Percentiles rank a stretch among this genome's conserved stretches.
phyloP scores from a whole-genome alignment of 306 rosid genomes.

The Prinsepia uniflora region DNA sequence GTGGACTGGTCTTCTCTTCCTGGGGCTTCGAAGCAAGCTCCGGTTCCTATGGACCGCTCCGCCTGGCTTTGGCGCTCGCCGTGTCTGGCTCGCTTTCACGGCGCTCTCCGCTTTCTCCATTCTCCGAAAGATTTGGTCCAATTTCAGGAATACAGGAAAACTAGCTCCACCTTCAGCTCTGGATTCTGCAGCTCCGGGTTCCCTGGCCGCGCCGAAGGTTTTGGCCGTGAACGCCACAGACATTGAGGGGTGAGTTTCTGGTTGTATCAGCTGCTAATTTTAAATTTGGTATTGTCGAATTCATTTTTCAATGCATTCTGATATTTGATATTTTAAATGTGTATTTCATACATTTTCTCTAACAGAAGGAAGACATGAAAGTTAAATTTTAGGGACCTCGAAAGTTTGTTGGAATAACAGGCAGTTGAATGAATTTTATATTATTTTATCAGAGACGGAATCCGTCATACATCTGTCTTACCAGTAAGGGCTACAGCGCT shows the following conservation, averaged over 20 bases:
- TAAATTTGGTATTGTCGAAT: not conserved
- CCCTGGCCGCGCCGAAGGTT: not conserved
- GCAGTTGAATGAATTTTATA: not conserved
- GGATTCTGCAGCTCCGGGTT: slow-evolving; percentile 17
- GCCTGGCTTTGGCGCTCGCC: slow-evolving; percentile 92
- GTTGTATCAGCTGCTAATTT: not conserved
- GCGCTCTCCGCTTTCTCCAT: slow-evolving; percentile 91
- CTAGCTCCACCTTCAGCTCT: slow-evolving; percentile 1
- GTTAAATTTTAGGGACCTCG: not conserved
- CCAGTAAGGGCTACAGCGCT: not conserved
- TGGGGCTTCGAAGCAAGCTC: slow-evolving; percentile 85
- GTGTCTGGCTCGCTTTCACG: slow-evolving; percentile 89
- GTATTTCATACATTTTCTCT: not conserved
- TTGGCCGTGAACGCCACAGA: slow-evolving; percentile 17
- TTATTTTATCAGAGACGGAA: not conserved
- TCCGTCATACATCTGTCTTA: not conserved
- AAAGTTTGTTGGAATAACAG: not conserved
- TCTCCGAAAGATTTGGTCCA: slow-evolving; percentile 68
- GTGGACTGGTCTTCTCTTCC: slow-evolving; percentile 87
- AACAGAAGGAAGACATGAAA: not conserved
- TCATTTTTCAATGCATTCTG: not conserved
- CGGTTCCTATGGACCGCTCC: slow-evolving; percentile 90
- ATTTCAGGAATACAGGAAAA: slow-evolving; percentile 48
- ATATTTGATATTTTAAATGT: not conserved
- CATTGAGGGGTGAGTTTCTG: slow-evolving; percentile 28